These are phyloP conservation scores for Gossypium aridum DNA, from an alignment of 441 rosid genomes.

Conservation along the genomic window DNA sequence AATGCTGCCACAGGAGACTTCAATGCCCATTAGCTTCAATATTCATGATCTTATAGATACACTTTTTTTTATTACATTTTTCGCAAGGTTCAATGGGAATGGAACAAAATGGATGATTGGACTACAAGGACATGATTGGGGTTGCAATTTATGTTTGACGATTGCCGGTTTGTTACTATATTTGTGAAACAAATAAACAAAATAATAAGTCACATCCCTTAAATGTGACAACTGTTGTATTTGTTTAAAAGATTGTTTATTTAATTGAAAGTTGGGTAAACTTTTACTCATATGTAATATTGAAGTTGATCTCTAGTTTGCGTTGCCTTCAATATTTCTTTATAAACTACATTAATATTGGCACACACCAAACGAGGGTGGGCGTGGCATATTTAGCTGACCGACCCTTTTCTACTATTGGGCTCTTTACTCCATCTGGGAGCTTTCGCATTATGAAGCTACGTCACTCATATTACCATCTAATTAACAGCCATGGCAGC, in stretches of 20 bases:
- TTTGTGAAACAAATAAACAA: too few relatives aligned
- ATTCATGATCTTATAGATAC: too few relatives aligned
- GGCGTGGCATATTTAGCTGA: constrained; percentile 90
- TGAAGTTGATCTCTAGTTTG: too few relatives aligned
- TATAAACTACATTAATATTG: too few relatives aligned
- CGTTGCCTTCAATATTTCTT: too few relatives aligned
- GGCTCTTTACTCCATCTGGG: constrained; percentile 40
- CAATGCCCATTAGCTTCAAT: too few relatives aligned
- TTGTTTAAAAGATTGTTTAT: too few relatives aligned
- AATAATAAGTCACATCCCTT: too few relatives aligned
- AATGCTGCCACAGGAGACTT: too few relatives aligned
- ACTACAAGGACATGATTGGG: not conserved
- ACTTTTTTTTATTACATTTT: not conserved
- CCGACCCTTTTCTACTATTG: constrained; percentile 65
- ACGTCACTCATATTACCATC: not conserved
- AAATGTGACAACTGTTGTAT: too few relatives aligned
- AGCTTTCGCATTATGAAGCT: constrained; percentile 5
- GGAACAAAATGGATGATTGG: not conserved
- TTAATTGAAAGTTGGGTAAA: too few relatives aligned
- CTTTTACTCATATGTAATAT: too few relatives aligned
- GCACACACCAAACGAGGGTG: constrained; percentile 42
- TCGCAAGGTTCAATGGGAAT: not conserved
- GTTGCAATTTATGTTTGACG: not conserved
- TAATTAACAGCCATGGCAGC: not conserved
- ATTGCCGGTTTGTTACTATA: not conserved